phyloP scores from a whole-genome alignment of 75 land plant genomes.

The Sequoia sempervirens region DNA sequence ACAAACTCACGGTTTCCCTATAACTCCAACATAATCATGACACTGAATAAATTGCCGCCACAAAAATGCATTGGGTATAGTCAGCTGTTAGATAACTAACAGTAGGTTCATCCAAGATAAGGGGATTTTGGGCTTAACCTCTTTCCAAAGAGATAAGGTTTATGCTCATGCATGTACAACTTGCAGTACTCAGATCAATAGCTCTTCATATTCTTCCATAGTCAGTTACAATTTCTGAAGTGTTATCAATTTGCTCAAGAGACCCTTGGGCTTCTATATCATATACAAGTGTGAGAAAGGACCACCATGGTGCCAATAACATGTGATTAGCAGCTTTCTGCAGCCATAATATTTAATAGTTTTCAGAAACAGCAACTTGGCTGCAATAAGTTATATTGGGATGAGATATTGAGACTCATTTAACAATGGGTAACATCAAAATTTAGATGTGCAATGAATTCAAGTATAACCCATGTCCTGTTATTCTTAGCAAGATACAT shows the following conservation, averaged over 20 bases:
- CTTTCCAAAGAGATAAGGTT: background rate
- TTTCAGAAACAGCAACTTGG: background rate
- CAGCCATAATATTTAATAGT: background rate
- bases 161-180: background rate
- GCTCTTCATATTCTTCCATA: background rate
- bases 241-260: background rate
- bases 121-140: background rate
- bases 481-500: background rate
- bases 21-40: background rate
- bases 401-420: background rate
- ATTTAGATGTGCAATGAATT: background rate
- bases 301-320: background rate
- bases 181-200: background rate
- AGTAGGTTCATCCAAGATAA: background rate
- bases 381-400: background rate
- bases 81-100: background rate
- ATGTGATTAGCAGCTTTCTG: background rate
- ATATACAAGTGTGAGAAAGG: background rate
- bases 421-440: background rate
- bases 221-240: background rate
- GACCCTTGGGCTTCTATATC: no score
- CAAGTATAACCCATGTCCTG: background rate
- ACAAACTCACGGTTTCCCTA: background rate
- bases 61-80: background rate
- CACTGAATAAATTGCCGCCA: background rate